Conservation (phyloP, 345 rosid species). For the Rhodamnia rubescens region DNA sequence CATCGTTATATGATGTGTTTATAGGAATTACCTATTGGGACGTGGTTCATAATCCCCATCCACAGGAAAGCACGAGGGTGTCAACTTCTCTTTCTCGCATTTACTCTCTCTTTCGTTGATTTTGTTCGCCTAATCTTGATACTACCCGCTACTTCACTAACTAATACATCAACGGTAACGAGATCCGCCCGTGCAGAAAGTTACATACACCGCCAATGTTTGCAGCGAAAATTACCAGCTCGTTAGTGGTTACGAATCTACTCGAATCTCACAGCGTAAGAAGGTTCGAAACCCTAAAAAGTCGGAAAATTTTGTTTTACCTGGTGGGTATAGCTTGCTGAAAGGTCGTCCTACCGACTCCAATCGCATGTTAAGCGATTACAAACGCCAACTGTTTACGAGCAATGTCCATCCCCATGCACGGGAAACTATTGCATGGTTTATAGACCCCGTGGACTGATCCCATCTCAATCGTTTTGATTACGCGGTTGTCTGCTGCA, state of each 20-base stretch:
- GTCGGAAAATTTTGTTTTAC: too few species aligned
- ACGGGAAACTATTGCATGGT: neutral
- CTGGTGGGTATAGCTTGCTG: neutral
- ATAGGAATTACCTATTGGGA: too few species aligned
- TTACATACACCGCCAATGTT: neutral
- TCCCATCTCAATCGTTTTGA: neutral
- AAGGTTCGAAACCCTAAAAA: fast-evolving
- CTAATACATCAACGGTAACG: too few species aligned
- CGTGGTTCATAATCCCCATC: too few species aligned
- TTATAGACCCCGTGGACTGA: neutral
- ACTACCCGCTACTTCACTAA: too few species aligned
- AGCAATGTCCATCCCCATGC: neutral
- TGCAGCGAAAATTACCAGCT: neutral
- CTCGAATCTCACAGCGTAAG: neutral
- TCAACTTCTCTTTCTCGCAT: too few species aligned
- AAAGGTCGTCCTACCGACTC: neutral
- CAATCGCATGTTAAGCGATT: neutral
- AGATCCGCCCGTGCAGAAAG: too few species aligned
- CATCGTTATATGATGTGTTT: too few species aligned
- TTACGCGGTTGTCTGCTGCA: neutral
- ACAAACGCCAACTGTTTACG: neutral
- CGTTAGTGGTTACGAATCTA: neutral
- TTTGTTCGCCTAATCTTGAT: too few species aligned
- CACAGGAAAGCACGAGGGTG: too few species aligned
- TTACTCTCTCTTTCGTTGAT: too few species aligned